Evolutionary conservation across 768 basidiomycete species (phyloP), one percentile per base, ranked within the genome.

Genomic region (Lactarius deliciosus): DNA sequence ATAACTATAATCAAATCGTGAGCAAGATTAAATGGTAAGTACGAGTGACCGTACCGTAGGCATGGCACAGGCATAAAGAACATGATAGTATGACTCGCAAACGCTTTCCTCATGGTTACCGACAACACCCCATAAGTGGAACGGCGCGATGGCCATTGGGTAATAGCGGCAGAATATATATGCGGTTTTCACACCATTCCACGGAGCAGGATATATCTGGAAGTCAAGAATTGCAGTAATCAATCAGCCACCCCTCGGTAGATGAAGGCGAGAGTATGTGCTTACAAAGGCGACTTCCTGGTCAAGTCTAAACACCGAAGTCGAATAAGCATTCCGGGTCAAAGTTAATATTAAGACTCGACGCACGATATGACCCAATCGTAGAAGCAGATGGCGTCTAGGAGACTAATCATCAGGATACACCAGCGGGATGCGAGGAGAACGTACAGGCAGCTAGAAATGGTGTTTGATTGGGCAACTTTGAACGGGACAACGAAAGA

Each of bases 341-440:
- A 60, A 62, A 45, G 0, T 28, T 28, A 28, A 28, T 28, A 16
- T 36, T 5, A 57, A 40, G 9, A 38, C 38, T 28, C 25, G 25
- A 28, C 25, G 61, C n/a, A 70, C 70, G 64, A 59, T 28, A 63
- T 65, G 43, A 70, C 34, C 70, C 70, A 70, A 50, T 70, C 70
- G 45, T 70, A 70, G 43, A 70, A 61, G n/a, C 64, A 57, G 38
- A 70, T n/a, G 15, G 54, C 60, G 15, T 70, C 70, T 70, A 47
- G 9, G 25, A 40, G 7, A 13, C 3, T 3, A 20, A 63, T 64
- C 13, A 56, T 54, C 28, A 60, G 47, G 18, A 34, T 6, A 10
- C 30, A 38, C 28, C 7, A 1, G 9, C 3, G 22, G 6, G 13
- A 47, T 1, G 10, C 6, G 41, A 30, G 40, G 28, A 30, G 50